phyloP scores from a whole-genome alignment of 164 flowering plant species.

The Annona cherimola region DNA sequence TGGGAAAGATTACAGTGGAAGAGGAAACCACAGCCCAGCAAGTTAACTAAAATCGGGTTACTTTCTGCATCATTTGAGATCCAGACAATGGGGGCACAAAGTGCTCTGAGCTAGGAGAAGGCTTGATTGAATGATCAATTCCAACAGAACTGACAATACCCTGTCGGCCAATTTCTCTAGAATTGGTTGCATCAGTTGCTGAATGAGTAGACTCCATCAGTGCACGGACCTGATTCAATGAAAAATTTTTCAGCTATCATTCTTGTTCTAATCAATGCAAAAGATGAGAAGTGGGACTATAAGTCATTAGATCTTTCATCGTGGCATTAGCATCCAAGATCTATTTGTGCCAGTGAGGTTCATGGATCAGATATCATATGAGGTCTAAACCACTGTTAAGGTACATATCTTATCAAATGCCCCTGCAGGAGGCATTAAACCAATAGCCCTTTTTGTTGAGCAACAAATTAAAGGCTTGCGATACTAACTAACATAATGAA shows the following conservation, averaged over 20 bases:
- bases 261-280: not conserved
- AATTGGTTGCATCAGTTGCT: constrained; percentile 31
- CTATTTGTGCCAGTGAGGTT: no score
- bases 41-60: constrained; percentile 40
- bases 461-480: no score
- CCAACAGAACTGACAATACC: constrained; percentile 41
- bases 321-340: no score
- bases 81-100: constrained; percentile 42
- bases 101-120: constrained; percentile 68
- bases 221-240: constrained; percentile 42
- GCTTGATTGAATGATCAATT: constrained; percentile 39
- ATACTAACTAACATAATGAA: no score
- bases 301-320: no score
- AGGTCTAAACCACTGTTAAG: no score
- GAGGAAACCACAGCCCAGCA: constrained; percentile 2
- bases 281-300: not conserved
- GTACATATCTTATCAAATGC: no score
- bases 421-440: no score
- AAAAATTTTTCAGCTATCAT: constrained; percentile 2
- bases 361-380: no score
- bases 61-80: constrained; percentile 62
- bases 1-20: not conserved
- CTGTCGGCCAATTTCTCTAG: constrained; percentile 46
- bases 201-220: constrained; percentile 51
- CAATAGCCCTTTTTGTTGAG: no score